A percentile compares a stretch with the other conserved stretches of the same genome.
Conservation (phyloP, 768 basidiomycete genomes). For the Termitomyces eurrhizus region DNA sequence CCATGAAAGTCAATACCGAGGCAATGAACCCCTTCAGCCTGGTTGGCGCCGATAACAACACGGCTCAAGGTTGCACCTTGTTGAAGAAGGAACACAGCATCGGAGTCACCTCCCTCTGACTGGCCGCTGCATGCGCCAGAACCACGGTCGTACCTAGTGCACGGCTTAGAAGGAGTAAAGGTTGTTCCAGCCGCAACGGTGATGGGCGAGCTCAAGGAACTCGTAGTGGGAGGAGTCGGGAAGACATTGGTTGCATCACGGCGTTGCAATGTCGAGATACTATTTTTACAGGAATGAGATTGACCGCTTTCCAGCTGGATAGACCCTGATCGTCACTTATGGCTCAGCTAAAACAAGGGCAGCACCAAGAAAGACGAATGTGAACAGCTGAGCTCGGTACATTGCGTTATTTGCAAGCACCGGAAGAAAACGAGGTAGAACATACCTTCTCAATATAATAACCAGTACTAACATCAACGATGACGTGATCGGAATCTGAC, state of each 20-base stretch:
- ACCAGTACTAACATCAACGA: slow-evolving; percentile 94
- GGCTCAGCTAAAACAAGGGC: slow-evolving; percentile 7
- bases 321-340: neutral
- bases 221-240: slow-evolving; percentile 31
- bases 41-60: slow-evolving; percentile 37
- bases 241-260: slow-evolving; percentile 31
- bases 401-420: neutral
- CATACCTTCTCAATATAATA: slow-evolving; percentile 93
- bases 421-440: slow-evolving; percentile 2
- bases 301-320: neutral
- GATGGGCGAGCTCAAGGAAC: slow-evolving; percentile 30
- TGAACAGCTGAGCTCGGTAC: slow-evolving; percentile 2
- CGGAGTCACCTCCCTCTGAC: slow-evolving; percentile 34
- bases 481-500: slow-evolving; percentile 76
- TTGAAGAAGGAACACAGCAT: slow-evolving; percentile 36
- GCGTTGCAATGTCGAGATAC: slow-evolving; percentile 18
- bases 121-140: slow-evolving; percentile 35
- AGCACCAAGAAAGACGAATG: neutral
- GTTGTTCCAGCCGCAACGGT: slow-evolving; percentile 28
- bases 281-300: neutral
- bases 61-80: slow-evolving; percentile 36
- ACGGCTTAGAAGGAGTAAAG: slow-evolving; percentile 31
- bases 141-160: slow-evolving; percentile 36
- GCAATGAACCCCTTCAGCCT: slow-evolving; percentile 38
- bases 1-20: slow-evolving; percentile 21